Base-by-base conservation (phyloP, 129 eudicot species). In the Flaveria brownii region DNA sequence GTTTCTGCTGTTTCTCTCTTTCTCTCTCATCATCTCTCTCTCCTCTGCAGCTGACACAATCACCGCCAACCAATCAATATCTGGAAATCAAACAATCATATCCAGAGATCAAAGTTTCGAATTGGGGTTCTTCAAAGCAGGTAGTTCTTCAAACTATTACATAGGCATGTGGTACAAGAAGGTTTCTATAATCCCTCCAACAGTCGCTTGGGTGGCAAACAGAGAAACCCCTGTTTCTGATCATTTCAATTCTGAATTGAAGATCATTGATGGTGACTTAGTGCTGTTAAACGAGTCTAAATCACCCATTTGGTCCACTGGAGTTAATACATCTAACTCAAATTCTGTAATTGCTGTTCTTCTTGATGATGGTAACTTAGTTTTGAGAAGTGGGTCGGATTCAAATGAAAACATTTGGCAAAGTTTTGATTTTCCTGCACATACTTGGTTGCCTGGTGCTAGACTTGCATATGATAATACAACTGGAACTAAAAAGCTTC, bases 171-270 rank as follows among this genome's bases (percentile, higher is more conserved):
- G 88, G 91, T 84, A 81, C 18, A 75, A 67, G 6, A 74, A 75
- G 0, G 41, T 84, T 2, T 1, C 54, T 1, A 52, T 65, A 18
- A 2, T 1, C 17, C 46, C 16, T 4, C 71, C 62, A 67, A 81
- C 93, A 12, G 13, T 81, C 10, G 86, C 75, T 39, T 85, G 93
- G 93, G 93, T 88, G 14, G 90, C 88, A 16, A 89, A 89, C 60
- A 84, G 95, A 75, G 83, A 80, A 42, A 67, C 49, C 2, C 91
- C 87, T 13, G 66, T 86, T n/a, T 42, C 47, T 4, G 86, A 89
- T 66, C 69, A 43, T 30, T 71, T 82, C 63, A 71, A 64, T 17
- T 82, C 84, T 16, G 84, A 77, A 65, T 52, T 89, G 23, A 85
- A 70, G 71, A 81, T 89, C 71, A 23, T 65, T 18, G 76, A 85